Percentiles rank a stretch among this genome's conserved stretches.
Evolutionary conservation across 495 filamentous ascomycete species (phyloP).

Genomic region (Hyaloscypha variabilis): DNA sequence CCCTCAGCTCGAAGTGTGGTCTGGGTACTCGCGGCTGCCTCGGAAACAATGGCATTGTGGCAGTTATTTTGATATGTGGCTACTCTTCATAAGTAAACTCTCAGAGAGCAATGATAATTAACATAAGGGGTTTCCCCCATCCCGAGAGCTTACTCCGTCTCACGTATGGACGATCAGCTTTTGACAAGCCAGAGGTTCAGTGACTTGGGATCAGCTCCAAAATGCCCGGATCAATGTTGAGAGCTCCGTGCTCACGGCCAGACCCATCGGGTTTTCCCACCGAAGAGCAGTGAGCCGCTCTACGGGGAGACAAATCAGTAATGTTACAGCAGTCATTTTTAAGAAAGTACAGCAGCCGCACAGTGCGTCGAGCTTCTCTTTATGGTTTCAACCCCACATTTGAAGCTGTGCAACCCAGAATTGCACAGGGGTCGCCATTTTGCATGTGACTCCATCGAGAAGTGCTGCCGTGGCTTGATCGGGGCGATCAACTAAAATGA

Average conservation of each 20-base stretch:
- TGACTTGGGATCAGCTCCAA: background rate
- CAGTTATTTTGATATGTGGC: background rate
- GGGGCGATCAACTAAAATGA: background rate
- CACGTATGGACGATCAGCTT: background rate
- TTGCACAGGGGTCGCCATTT: background rate
- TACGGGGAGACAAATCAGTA: too few relatives aligned
- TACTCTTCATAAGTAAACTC: background rate
- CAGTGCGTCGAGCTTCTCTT: too few relatives aligned
- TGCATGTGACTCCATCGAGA: constrained; percentile 7
- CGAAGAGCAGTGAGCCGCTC: too few relatives aligned
- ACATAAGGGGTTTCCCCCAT: background rate
- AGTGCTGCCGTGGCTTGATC: background rate
- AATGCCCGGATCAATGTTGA: background rate
- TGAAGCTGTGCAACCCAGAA: background rate
- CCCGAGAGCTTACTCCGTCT: background rate
- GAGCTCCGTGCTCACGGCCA: background rate
- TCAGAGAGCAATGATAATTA: too few relatives aligned
- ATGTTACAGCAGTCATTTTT: too few relatives aligned
- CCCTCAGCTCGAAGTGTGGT: too few relatives aligned
- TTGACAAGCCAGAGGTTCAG: background rate
- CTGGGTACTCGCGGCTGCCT: too few relatives aligned
- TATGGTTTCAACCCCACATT: too few relatives aligned
- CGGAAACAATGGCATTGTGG: background rate
- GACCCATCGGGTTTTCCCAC: too few relatives aligned
- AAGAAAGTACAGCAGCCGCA: too few relatives aligned